Base-by-base conservation (phyloP, 306 rosid genomes). In the Medicago ruthenica region DNA sequence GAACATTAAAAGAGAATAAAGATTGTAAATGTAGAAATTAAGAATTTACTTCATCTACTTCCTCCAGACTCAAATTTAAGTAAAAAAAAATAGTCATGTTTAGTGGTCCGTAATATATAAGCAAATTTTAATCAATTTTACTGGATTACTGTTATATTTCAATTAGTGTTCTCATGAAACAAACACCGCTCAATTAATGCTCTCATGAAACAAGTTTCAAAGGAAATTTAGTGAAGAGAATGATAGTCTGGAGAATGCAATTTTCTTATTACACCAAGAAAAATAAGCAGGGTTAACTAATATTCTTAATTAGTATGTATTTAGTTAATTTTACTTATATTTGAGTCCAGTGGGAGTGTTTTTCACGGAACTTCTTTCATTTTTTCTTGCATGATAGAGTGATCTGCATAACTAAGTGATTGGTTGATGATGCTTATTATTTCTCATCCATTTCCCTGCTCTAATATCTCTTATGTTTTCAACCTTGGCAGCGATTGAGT, bases 401-500 rank as follows among this genome's bases (percentile, higher is more conserved):
- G 48, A 68, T 72, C 39, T 72, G 72, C 27, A 50, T 77, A 40
- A 17, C 5, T 41, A 22, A 58, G 71, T 66, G 40, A 15, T 22
- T 61, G 62, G 72, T 76, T 70, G 50, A 75, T 83, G 77, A 39
- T 58, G 41, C 63, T 18, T 44, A 22, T 70, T 71, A 60, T 83
- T 79, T 73, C 41, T 60, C 8, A 42, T 68, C 34, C 60, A 48
- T 61, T 45, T 74, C 14, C 37, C 60, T 60, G 58, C 53, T 34
- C 83, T 91, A 77, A 83, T 51, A 53, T 82, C 22, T 70, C 7
- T 69, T 69, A 3, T 58, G 53, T 78, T 69, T 74, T 77, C 24
- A 80, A 69, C 69, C 78, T 72, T 82, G 72, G 76, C 93, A 96
- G 99, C 90, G 99, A 47, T 72, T 96, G 87, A 96, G 99, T 82